These are phyloP conservation scores for Cystobasidium pallidum DNA, from an alignment of 1,284 basidiomycete genomes.

Conservation along the genomic window DNA sequence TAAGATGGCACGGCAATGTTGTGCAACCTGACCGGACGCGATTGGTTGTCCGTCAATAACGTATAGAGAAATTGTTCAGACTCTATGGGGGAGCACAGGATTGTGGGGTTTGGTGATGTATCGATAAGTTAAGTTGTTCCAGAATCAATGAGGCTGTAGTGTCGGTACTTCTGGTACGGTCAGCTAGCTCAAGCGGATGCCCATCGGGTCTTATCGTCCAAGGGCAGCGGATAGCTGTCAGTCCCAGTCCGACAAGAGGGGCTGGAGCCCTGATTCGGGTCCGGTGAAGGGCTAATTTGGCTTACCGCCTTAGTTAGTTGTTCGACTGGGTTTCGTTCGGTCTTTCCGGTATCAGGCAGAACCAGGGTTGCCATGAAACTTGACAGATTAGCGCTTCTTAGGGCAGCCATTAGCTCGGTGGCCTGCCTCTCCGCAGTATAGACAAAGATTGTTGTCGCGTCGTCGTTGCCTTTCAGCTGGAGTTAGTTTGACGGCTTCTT, in stretches of 20 bases:
- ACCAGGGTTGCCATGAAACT: too few species aligned
- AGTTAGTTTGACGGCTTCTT: constrained; percentile 36
- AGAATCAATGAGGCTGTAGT: not conserved
- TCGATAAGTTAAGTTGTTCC: constrained; percentile 16
- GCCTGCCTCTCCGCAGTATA: constrained; percentile 44
- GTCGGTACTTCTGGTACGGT: not conserved
- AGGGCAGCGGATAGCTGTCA: too few species aligned
- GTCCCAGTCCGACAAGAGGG: too few species aligned
- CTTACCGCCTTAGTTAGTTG: too few species aligned
- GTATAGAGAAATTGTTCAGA: not conserved
- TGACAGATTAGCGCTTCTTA: not conserved
- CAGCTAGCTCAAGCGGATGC: too few species aligned
- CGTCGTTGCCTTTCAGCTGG: constrained; percentile 41
- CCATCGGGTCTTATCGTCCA: too few species aligned
- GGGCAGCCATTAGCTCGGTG: constrained; percentile 18
- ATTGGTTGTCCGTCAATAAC: constrained; percentile 22
- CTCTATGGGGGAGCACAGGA: not conserved
- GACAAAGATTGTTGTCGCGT: constrained; percentile 45
- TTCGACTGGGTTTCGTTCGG: too few species aligned
- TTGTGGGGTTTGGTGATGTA: not conserved
- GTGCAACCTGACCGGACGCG: constrained; percentile 8
- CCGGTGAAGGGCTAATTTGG: too few species aligned
- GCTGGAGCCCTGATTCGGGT: too few species aligned
- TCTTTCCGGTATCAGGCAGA: too few species aligned
- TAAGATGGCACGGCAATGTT: not conserved